Percentiles rank a stretch among this genome's conserved stretches.
Evolutionary conservation across 495 filamentous ascomycete genomes (phyloP).

Genomic region (Penicillium steckii): DNA sequence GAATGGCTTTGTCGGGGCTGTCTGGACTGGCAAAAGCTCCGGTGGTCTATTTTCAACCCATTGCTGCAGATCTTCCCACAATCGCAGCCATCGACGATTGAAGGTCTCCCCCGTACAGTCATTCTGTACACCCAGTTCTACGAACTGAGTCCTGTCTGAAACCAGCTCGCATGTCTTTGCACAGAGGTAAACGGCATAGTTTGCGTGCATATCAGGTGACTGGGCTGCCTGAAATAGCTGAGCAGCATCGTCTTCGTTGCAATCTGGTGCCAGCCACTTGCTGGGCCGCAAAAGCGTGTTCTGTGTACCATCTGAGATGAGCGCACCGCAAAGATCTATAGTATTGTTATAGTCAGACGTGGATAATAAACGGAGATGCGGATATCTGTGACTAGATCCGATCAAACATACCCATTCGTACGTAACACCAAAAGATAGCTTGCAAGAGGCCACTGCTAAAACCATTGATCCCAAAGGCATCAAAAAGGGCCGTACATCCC

Average conservation of each 20-base stretch:
- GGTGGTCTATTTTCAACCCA: constrained; percentile 40
- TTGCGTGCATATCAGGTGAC: constrained; percentile 41
- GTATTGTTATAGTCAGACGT: constrained; percentile 1
- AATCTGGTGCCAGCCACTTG: constrained; percentile 39
- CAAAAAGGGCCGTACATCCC: constrained; percentile 46
- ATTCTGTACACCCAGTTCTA: constrained; percentile 34
- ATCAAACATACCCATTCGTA: constrained; percentile 39
- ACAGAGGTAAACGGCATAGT: constrained; percentile 48
- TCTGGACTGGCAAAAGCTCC: constrained; percentile 39
- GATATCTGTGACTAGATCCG: background rate
- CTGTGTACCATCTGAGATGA: constrained; percentile 46
- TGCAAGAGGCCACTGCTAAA: constrained; percentile 40
- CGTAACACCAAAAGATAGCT: constrained; percentile 52
- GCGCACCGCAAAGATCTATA: constrained; percentile 44
- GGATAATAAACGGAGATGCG: too few relatives aligned
- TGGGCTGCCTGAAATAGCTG: constrained; percentile 26
- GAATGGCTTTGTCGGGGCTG: constrained; percentile 35
- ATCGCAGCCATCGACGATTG: constrained; percentile 29
- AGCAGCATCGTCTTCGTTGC: constrained; percentile 28
- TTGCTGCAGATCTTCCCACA: constrained; percentile 44
- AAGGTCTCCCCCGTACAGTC: constrained; percentile 27
- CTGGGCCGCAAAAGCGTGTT: constrained; percentile 39
- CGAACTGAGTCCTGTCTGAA: constrained; percentile 36
- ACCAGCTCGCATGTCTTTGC: constrained; percentile 42
- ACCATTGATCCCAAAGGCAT: constrained; percentile 41